Evolutionary conservation across 257 asterid genomes (phyloP).

Genomic region (Nicotiana undulata): DNA sequence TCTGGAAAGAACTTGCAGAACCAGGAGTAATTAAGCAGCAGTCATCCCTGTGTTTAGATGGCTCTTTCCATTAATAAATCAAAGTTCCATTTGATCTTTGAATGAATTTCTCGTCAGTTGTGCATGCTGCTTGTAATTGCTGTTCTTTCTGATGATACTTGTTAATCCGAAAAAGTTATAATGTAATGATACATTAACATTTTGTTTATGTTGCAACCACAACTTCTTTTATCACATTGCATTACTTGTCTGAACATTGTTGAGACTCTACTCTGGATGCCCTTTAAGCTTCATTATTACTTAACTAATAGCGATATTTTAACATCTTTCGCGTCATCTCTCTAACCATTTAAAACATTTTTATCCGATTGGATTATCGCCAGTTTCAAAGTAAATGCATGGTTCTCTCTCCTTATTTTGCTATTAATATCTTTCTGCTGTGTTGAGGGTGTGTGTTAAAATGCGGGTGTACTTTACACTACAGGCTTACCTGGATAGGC

Average conservation of each 20-base stretch:
- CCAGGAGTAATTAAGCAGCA: neutral
- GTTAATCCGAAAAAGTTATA: neutral
- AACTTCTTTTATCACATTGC: neutral
- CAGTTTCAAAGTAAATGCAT: neutral
- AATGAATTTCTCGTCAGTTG: neutral
- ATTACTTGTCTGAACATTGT: neutral
- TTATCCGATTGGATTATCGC: neutral
- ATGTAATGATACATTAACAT: neutral
- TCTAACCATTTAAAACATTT: neutral
- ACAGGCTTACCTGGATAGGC: neutral
- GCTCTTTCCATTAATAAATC: neutral
- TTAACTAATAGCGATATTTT: neutral
- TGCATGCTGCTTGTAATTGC: neutral
- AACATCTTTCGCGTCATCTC: neutral
- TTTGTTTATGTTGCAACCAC: neutral
- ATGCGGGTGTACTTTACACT: neutral
- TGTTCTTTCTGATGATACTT: neutral
- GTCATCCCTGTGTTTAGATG: neutral
- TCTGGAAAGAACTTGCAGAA: neutral
- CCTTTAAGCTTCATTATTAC: neutral
- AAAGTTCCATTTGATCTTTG: slow-evolving; percentile 5
- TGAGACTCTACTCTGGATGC: neutral
- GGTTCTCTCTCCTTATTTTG: neutral
- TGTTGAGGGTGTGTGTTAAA: neutral
- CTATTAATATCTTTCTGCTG: neutral